A percentile compares a stretch with the other conserved stretches of the same genome.
phyloP scores from a whole-genome alignment of 768 basidiomycete genomes.

The Phanerodontia chrysosporium region DNA sequence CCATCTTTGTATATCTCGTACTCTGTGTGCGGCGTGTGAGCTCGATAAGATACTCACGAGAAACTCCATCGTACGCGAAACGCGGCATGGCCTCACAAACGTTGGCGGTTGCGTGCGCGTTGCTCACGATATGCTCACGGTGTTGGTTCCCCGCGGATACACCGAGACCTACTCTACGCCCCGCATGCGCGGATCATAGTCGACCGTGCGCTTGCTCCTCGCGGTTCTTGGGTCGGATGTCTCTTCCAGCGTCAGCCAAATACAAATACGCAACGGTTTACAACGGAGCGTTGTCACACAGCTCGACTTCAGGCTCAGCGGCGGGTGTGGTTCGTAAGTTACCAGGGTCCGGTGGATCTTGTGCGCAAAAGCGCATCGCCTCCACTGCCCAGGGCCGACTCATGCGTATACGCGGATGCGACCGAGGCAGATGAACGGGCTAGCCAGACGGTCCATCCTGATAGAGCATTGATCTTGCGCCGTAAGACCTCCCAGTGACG shows the following conservation, averaged over 20 bases:
- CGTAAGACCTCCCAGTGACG: neutral
- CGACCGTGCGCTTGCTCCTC: neutral
- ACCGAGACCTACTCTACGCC: neutral
- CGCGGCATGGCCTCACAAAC: neutral
- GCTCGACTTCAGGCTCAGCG: neutral
- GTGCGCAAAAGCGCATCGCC: slow-evolving; percentile 3
- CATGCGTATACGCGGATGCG: neutral
- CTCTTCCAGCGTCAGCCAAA: neutral
- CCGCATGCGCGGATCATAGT: neutral
- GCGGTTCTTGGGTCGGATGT: neutral
- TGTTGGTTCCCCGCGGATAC: neutral
- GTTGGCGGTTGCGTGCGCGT: neutral
- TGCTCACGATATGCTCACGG: neutral
- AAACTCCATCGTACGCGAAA: neutral
- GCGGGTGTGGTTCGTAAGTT: neutral
- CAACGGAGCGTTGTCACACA: neutral
- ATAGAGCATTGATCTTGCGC: slow-evolving; percentile 10
- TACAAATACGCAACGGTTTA: neutral
- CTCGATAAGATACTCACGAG: too few species aligned
- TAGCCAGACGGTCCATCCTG: neutral
- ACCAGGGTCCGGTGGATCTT: neutral
- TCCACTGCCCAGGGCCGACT: slow-evolving; percentile 1
- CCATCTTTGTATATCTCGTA: neutral
- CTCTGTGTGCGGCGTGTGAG: neutral
- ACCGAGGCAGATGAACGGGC: neutral